Conservation (phyloP, 768 basidiomycete genomes). For the Boletus sensibilis region DNA sequence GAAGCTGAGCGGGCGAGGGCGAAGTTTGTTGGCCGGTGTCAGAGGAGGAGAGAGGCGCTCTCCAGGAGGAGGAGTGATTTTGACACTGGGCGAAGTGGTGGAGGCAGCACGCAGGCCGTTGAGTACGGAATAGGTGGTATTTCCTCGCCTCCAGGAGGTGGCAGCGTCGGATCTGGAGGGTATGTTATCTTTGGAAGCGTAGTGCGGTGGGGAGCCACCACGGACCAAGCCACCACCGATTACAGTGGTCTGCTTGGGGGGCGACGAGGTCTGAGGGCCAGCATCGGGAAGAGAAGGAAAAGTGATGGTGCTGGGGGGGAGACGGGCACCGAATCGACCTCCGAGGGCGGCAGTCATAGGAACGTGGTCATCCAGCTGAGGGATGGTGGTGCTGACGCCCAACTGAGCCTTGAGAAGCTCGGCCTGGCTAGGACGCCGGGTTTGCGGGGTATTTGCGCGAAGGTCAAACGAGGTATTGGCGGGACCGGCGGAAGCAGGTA, state of each 20-base stretch:
- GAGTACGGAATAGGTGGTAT: conserved; percentile 66
- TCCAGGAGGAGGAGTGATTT: conserved; percentile 68
- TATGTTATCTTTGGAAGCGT: conserved; percentile 31
- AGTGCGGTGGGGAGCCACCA: conserved; percentile 47
- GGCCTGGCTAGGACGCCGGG: conserved; percentile 67
- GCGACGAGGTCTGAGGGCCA: conserved; percentile 38
- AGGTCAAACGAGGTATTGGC: conserved; percentile 62
- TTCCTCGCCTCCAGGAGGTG: conserved; percentile 78
- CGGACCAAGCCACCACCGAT: conserved; percentile 75
- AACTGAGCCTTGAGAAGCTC: conserved; percentile 65
- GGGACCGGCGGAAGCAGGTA: conserved; percentile 76
- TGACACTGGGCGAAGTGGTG: conserved; percentile 57
- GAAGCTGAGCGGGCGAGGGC: conserved; percentile 71
- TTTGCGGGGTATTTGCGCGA: conserved; percentile 54
- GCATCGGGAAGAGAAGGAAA: conserved; percentile 43
- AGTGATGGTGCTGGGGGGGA: conserved; percentile 38
- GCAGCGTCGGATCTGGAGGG: conserved; percentile 84
- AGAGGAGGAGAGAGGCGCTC: conserved; percentile 54
- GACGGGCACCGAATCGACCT: conserved; percentile 72
- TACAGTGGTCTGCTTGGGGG: conserved; percentile 61
- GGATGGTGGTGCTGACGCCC: conserved; percentile 33
- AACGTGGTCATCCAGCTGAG: conserved; percentile 52
- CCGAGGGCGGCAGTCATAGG: conserved; percentile 82
- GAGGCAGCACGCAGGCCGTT: conserved; percentile 61
- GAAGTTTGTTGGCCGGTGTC: conserved; percentile 38